These are phyloP conservation scores for Apiotrichum brassicae DNA, from an alignment of 1,284 basidiomycete genomes.

Conservation along the genomic window DNA sequence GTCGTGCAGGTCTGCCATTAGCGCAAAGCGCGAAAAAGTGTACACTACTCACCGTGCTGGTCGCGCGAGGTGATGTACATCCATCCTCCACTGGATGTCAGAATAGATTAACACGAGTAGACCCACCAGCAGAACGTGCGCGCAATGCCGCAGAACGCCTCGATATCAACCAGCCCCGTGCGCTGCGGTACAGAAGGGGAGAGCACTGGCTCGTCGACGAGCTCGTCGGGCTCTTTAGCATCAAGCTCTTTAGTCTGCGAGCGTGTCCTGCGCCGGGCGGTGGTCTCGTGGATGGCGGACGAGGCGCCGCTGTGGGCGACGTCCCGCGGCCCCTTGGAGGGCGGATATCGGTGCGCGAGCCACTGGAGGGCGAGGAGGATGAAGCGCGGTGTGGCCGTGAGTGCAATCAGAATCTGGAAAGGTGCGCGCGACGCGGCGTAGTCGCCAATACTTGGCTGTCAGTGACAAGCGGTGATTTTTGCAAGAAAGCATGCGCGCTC, in stretches of 20 bases:
- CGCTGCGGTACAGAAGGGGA: not conserved
- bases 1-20: slow-evolving; percentile 64
- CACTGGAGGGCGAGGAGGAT: slow-evolving; percentile 68
- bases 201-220: not conserved
- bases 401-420: slow-evolving; percentile 84
- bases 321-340: not conserved
- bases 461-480: no score
- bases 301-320: no score
- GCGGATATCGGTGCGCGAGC: slow-evolving; percentile 51
- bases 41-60: slow-evolving; percentile 34
- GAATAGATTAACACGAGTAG: not conserved
- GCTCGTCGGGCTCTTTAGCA: not conserved
- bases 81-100: slow-evolving; percentile 59
- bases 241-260: no score
- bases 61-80: slow-evolving; percentile 68
- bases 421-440: slow-evolving; percentile 83
- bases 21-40: not conserved
- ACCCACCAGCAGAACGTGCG: slow-evolving; percentile 67
- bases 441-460: slow-evolving; percentile 69
- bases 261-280: not conserved
- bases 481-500: no score
- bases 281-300: no score
- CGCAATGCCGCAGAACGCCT: slow-evolving; percentile 62
- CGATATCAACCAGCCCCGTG: slow-evolving; percentile 16
- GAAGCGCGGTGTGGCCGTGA: slow-evolving; percentile 79